Evolutionary conservation across 73 alveolate species (phyloP), one percentile per base, ranked within the genome.

Genomic region (Symbiodinium natans): DNA sequence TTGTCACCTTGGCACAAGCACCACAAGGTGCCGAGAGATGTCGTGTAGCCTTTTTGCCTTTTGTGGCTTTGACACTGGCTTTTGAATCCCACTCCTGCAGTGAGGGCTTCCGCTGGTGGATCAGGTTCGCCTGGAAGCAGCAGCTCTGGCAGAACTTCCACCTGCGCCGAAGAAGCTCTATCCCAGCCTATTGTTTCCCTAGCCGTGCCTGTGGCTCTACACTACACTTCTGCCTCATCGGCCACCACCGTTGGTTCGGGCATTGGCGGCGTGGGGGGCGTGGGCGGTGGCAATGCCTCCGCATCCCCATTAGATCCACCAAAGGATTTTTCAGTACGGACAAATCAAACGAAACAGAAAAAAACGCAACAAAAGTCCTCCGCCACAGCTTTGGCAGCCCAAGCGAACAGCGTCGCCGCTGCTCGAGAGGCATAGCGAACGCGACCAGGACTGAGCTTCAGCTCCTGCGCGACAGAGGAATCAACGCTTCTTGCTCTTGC

Each of bases 331-430:
- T n/a, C n/a, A n/a, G n/a, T n/a, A n/a, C n/a, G n/a, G n/a, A n/a
- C n/a, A n/a, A n/a, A 56, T 21, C 27, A 21, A 56, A 56, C 74
- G 21, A 54, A 54, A 54, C 74, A 54, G 13, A 13, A n/a, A n/a
- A n/a, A n/a, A n/a, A n/a, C n/a, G 25, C 19, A 3, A 33, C 21
- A 36, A 80, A 19, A 29, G 25, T 36, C 90, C 90, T 82, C 90
- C 29, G 40, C 63, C 90, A 82, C 90, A 48, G 90, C 90, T 33
- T 82, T 82, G 71, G 90, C 73, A 4, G 90, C 90, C 90, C 90
- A 82, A 27, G 90, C 90, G 27, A 82, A 82, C 36, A 82, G 68
- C 68, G 36, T 17, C 39, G 90, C 90, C 56, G 90, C 90, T 7
- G 90, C 90, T 19, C 46, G 41, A 13, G 90, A 82, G 34, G 90